A percentile compares a stretch with the other conserved stretches of the same genome.
phyloP scores from a whole-genome alignment of 139 green algal genomes.

The Chlorella sp. region DNA sequence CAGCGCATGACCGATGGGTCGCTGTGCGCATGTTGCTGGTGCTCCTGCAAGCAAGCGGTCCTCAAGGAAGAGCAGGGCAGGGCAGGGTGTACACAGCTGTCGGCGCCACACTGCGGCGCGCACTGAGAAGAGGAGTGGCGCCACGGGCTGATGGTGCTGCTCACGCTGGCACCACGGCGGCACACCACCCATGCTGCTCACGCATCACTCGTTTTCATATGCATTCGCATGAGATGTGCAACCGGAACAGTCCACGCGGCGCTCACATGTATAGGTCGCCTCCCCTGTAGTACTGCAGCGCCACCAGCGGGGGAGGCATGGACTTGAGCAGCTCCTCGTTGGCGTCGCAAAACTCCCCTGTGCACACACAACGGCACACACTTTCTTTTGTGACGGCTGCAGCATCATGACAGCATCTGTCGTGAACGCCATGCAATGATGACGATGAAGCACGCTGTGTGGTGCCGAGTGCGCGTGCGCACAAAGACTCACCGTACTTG shows the following conservation, averaged over 20 bases:
- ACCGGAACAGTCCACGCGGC: not conserved
- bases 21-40: not conserved
- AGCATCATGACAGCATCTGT: no score
- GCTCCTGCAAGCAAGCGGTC: not conserved
- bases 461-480: no score
- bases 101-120: not conserved
- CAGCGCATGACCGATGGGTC: not conserved
- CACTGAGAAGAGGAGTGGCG: no score
- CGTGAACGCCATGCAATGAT: no score
- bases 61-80: not conserved
- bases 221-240: not conserved
- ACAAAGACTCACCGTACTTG: no score
- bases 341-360: conserved; percentile 48
- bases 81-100: not conserved
- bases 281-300: conserved; percentile 85
- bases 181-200: no score
- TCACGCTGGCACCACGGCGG: no score
- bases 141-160: no score
- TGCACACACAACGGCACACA: not conserved
- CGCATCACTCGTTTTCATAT: not conserved
- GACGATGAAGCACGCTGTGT: no score
- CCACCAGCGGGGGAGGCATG: conserved; percentile 82
- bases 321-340: conserved; percentile 55
- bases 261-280: conserved; percentile 69
- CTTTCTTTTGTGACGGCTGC: no score